Evolutionary conservation across 2,329 filamentous ascomycete genomes (phyloP).

Genomic region (Rhytidhysteron rufulum): DNA sequence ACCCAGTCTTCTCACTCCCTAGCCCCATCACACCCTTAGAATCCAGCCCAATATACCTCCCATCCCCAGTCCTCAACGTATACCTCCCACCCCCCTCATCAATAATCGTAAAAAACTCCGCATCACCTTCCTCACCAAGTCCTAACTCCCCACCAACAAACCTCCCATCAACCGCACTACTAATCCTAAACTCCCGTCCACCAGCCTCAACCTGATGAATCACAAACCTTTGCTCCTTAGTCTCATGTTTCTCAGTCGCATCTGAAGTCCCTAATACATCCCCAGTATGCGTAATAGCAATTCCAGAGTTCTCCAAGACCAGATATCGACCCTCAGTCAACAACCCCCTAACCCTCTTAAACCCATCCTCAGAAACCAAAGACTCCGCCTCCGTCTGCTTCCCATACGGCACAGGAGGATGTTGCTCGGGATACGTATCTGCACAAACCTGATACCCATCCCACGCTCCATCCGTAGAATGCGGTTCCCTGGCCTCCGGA

Average conservation of each 20-base stretch:
- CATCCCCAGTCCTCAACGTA: conserved; percentile 20
- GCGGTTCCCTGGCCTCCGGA: conserved; percentile 43
- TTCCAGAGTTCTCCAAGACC: conserved; percentile 47
- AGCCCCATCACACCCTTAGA: conserved; percentile 7
- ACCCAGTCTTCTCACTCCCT: conserved; percentile 11
- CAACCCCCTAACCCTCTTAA: conserved; percentile 50
- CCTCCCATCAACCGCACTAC: conserved; percentile 38
- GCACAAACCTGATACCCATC: conserved; percentile 46
- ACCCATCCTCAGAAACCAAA: conserved; percentile 49
- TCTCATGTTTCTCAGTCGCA: conserved; percentile 31
- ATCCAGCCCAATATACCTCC: conserved; percentile 17
- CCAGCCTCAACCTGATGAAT: conserved; percentile 41
- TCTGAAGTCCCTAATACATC: not conserved
- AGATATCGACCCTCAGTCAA: conserved; percentile 55
- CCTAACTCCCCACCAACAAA: conserved; percentile 28
- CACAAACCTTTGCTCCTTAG: conserved; percentile 48
- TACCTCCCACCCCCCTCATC: conserved; percentile 36
- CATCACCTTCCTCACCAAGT: conserved; percentile 15
- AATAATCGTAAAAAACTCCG: conserved; percentile 26
- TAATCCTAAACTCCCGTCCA: conserved; percentile 5
- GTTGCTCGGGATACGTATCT: conserved; percentile 31
- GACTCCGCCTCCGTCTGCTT: conserved; percentile 37
- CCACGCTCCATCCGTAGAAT: conserved; percentile 41
- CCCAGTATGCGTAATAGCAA: conserved; percentile 31
- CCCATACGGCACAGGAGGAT: conserved; percentile 49